These are phyloP conservation scores for Carex cristatella DNA, from an alignment of 176 grass and related monocot genomes.

Conservation along the genomic window DNA sequence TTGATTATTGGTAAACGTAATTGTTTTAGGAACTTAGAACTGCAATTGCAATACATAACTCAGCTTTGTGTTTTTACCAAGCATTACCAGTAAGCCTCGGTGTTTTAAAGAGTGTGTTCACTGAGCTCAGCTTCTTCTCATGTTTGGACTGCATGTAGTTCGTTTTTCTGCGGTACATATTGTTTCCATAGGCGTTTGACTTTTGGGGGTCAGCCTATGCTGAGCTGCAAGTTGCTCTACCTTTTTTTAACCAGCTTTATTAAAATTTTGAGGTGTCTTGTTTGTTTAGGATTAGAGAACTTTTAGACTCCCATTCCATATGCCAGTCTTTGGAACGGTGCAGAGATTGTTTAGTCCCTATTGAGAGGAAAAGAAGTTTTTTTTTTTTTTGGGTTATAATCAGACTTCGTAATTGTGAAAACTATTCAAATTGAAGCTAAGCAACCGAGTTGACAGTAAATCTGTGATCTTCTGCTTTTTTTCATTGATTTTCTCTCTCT, in stretches of 20 bases:
- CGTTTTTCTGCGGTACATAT: too few relatives aligned
- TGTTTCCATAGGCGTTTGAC: not conserved
- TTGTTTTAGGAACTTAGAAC: not conserved
- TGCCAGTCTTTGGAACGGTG: not conserved
- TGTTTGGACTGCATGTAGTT: not conserved
- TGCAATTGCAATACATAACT: not conserved
- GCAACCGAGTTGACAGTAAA: not conserved
- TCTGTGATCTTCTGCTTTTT: not conserved
- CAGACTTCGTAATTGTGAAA: not conserved
- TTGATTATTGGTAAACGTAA: not conserved
- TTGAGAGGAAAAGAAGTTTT: not conserved
- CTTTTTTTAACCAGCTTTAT: not conserved
- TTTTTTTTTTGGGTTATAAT: not conserved
- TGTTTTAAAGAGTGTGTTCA: not conserved
- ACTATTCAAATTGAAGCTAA: not conserved
- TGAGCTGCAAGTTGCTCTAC: not conserved
- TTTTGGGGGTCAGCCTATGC: too few relatives aligned
- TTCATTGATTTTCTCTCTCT: not conserved
- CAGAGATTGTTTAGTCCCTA: not conserved
- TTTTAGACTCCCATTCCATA: not conserved
- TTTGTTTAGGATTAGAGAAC: not conserved
- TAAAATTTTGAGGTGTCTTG: not conserved
- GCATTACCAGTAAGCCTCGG: not conserved
- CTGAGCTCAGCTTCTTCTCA: not conserved
- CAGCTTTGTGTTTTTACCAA: not conserved